Evolutionary conservation across 768 basidiomycete species (phyloP).

Genomic region (Pleurotus ostreatus): DNA sequence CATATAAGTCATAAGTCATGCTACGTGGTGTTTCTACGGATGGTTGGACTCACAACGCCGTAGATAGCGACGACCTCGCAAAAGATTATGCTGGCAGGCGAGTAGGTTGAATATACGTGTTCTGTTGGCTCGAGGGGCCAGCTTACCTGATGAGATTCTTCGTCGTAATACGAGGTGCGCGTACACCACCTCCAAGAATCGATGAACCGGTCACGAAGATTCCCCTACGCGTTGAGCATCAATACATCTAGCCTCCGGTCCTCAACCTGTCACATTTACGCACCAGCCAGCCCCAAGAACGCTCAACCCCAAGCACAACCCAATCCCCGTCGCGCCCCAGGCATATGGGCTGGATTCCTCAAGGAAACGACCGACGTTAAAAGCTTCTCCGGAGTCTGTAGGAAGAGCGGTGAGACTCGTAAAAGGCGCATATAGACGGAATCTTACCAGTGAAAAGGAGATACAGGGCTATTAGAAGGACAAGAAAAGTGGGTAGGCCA

Average conservation of each 20-base stretch:
- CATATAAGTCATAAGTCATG: not conserved
- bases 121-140: not conserved
- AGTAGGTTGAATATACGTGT: not conserved
- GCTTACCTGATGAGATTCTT: slow-evolving; percentile 95
- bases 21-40: not conserved
- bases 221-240: slow-evolving; percentile 56
- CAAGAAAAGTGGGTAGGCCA: slow-evolving; percentile 64
- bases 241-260: not conserved
- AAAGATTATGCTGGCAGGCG: slow-evolving; percentile 81
- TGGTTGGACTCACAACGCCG: slow-evolving; percentile 65
- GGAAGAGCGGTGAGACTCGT: not conserved
- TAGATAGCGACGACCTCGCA: slow-evolving; percentile 99
- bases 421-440: not conserved
- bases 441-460: slow-evolving; percentile 82
- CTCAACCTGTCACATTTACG: slow-evolving; percentile 20
- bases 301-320: slow-evolving; percentile 88
- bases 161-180: slow-evolving; percentile 89
- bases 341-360: slow-evolving; percentile 92
- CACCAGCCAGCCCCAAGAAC: slow-evolving; percentile 96
- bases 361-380: slow-evolving; percentile 92
- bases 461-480: slow-evolving; percentile 72
- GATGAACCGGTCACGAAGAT: slow-evolving; percentile 97
- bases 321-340: slow-evolving; percentile 90
- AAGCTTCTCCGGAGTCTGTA: slow-evolving; percentile 81
- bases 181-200: slow-evolving; percentile 92